Evolutionary conservation across 345 rosid species (phyloP), one percentile per base, ranked within the genome.

Genomic region (Capsella bursapastoris): DNA sequence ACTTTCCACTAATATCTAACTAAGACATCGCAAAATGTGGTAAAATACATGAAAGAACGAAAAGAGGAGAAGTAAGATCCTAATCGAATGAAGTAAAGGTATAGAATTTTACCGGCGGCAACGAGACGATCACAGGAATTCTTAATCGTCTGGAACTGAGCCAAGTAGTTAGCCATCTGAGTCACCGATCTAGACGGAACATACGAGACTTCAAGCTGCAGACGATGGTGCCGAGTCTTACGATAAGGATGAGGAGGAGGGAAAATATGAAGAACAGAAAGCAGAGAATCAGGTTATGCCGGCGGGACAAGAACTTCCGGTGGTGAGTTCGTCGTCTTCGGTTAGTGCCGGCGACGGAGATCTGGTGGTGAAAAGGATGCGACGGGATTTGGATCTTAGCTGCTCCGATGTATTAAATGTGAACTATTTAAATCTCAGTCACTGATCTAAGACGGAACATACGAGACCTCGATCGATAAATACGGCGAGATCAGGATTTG

Each of bases 101-200:
- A 31, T 8, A 32, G 25, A 32, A 32, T 32, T 1, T 71, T 82
- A 92, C 99, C 97, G 51, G 97, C 89, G 78, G 90, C 86, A 40
- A 92, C 86, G 85, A 95, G 74, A 76, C 82, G 93, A 87, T 86
- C 87, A 66, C 88, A 87, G 16, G 90, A 79, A 76, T 64, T 82
- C 82, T 86, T 90, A 86, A 92, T 86, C 45, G 96, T 72, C 72
- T 90, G 99, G 76, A 95, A 95, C 82, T 91, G 99, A 83, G 93
- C 90, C 50, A 95, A 80, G 77, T 84, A 90, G 79, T 87, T 92
- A 40, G 97, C 95, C 99, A 92, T 95, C 71, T 66, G 72, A 82
- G 86, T 61, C 50, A 25, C 66, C 66, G 49, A 61, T 61, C 66
- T 61, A 41, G 7, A 61, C 11, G 66, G 16, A 22, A 13, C 49